Percentiles rank a stretch among this genome's conserved stretches.
These are phyloP conservation scores for Eremothecium gossypii DNA, from an alignment of 1,139 yeast species.

Conservation along the genomic window DNA sequence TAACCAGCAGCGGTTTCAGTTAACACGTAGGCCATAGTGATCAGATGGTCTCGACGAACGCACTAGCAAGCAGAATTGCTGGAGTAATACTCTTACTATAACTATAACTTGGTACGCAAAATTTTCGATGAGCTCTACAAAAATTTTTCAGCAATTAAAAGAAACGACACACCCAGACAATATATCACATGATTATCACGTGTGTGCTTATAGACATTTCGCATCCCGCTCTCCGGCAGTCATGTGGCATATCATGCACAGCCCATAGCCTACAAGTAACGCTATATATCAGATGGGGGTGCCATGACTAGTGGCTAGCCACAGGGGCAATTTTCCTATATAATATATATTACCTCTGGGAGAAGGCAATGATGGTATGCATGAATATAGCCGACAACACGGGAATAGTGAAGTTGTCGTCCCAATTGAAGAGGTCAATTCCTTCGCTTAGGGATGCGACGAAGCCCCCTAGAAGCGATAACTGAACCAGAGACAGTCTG, in stretches of 20 bases:
- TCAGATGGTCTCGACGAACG: background rate
- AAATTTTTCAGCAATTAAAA: conserved; percentile 16
- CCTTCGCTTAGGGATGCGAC: conserved; percentile 84
- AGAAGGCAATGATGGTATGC: conserved; percentile 34
- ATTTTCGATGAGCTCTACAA: conserved; percentile 24
- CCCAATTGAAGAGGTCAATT: conserved; percentile 61
- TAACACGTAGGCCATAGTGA: conserved; percentile 78
- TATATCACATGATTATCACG: no score
- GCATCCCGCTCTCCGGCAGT: no score
- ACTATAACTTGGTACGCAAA: conserved; percentile 7
- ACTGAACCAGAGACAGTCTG: conserved; percentile 39
- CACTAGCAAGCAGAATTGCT: no score
- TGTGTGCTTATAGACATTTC: no score
- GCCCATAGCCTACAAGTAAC: no score
- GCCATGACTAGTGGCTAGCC: no score
- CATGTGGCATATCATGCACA: no score
- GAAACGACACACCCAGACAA: background rate
- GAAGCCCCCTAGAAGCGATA: conserved; percentile 61
- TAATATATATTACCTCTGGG: no score
- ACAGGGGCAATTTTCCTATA: no score
- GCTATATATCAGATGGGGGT: no score
- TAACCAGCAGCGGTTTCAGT: conserved; percentile 99
- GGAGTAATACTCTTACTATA: no score
- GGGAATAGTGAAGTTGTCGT: conserved; percentile 92
- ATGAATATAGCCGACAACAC: conserved; percentile 65